Evolutionary conservation across 1,284 basidiomycete species (phyloP).

Genomic region (Ganoderma resinaceum): DNA sequence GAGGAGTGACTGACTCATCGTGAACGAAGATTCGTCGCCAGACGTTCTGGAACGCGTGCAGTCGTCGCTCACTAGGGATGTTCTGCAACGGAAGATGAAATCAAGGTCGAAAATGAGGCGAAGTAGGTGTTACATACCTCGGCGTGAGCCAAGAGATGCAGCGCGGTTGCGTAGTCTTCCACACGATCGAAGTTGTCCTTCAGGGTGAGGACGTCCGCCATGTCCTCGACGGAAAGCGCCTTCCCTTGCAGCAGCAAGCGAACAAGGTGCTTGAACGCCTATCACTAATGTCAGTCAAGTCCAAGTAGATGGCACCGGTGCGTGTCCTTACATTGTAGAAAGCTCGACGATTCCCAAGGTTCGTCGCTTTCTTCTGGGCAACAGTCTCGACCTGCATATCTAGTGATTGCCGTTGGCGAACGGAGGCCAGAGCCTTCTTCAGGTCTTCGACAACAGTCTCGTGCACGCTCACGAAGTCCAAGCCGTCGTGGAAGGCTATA

Average conservation of each 20-base stretch:
- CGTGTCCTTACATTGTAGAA: conserved; percentile 50
- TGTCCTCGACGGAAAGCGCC: conserved; percentile 70
- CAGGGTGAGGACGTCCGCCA: conserved; percentile 73
- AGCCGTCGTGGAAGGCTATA: conserved; percentile 72
- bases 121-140: conserved; percentile 48
- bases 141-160: conserved; percentile 65
- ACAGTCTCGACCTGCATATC: conserved; percentile 74
- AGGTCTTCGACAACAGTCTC: conserved; percentile 68
- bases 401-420: conserved; percentile 65
- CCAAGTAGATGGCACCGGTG: not conserved
- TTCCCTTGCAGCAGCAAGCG: conserved; percentile 74
- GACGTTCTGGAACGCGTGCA: conserved; percentile 73
- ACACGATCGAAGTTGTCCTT: conserved; percentile 65
- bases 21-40: conserved; percentile 91
- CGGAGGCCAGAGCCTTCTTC: conserved; percentile 51
- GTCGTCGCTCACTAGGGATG: conserved; percentile 72
- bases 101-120: not conserved
- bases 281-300: not conserved
- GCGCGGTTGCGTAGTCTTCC: conserved; percentile 70
- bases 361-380: conserved; percentile 58
- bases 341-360: conserved; percentile 51
- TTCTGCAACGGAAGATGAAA: conserved; percentile 46
- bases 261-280: conserved; percentile 73
- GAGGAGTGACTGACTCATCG: conserved; percentile 74
- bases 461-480: conserved; percentile 81